Conservation (phyloP, 2,329 filamentous ascomycete genomes). For the Aschersonia sp. region DNA sequence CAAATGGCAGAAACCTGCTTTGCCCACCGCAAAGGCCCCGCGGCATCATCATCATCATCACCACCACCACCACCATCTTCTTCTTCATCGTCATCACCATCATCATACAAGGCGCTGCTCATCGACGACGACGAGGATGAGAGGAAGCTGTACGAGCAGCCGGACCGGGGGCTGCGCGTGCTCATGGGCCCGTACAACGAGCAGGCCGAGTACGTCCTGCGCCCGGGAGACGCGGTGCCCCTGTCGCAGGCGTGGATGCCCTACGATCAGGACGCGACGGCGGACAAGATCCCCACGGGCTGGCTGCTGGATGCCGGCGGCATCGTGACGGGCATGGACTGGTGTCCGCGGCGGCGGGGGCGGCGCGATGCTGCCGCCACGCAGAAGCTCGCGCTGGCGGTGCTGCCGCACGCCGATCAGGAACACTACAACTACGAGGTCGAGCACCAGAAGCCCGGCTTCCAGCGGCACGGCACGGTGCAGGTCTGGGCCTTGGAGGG, state of each 20-base stretch:
- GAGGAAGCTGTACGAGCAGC: conserved; percentile 14
- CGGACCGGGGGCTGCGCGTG: conserved; percentile 14
- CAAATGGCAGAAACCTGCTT: too few relatives aligned
- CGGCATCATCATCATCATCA: neutral
- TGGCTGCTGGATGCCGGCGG: conserved; percentile 42
- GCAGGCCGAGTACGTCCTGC: conserved; percentile 16
- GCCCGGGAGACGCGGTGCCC: conserved; percentile 10
- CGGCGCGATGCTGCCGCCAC: conserved; percentile 9
- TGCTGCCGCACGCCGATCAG: conserved; percentile 36
- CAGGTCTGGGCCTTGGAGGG: conserved; percentile 36
- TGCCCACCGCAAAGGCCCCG: too few relatives aligned
- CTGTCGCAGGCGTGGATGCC: conserved; percentile 16
- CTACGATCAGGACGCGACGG: conserved; percentile 10
- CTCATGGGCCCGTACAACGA: conserved; percentile 17
- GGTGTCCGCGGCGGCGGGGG: conserved; percentile 24
- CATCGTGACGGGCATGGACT: conserved; percentile 35
- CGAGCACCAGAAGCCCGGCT: conserved; percentile 20
- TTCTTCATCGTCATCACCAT: neutral
- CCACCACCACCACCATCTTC: neutral
- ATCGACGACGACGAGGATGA: conserved; percentile 8
- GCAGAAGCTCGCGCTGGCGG: conserved; percentile 37
- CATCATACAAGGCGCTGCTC: neutral
- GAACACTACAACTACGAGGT: conserved; percentile 24
- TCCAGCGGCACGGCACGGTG: conserved; percentile 28
- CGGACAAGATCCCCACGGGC: conserved; percentile 19